Conservation (phyloP, 2,329 filamentous ascomycete genomes). For the Trichoderma endophyticum region DNA sequence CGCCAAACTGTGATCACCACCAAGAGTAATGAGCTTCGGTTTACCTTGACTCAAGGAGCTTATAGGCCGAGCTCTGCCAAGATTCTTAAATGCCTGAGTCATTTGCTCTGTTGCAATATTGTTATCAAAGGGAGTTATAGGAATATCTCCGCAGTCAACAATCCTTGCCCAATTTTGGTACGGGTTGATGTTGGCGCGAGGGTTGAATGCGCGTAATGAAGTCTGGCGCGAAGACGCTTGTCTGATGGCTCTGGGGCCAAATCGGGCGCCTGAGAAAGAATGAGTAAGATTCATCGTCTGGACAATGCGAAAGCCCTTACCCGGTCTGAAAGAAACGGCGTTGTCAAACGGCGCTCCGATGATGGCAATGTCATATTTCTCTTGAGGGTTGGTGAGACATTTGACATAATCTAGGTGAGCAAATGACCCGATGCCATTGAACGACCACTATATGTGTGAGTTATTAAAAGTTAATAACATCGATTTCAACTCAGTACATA, state of each 20-base stretch:
- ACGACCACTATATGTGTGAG: slow-evolving; percentile 39
- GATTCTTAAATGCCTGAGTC: slow-evolving; percentile 73
- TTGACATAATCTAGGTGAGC: slow-evolving; percentile 67
- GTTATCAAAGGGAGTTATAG: slow-evolving; percentile 84
- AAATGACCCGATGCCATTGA: slow-evolving; percentile 72
- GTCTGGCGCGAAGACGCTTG: slow-evolving; percentile 80
- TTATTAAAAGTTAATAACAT: background rate
- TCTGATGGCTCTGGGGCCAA: slow-evolving; percentile 84
- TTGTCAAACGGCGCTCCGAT: slow-evolving; percentile 74
- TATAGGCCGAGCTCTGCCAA: slow-evolving; percentile 44
- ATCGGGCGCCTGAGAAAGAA: slow-evolving; percentile 60
- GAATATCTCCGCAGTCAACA: slow-evolving; percentile 88
- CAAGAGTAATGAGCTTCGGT: slow-evolving; percentile 64
- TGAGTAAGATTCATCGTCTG: background rate
- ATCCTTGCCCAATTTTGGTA: slow-evolving; percentile 79
- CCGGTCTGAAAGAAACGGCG: slow-evolving; percentile 66
- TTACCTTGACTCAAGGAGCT: slow-evolving; percentile 26
- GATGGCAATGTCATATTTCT: slow-evolving; percentile 69
- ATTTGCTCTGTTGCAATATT: slow-evolving; percentile 77
- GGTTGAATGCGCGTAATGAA: slow-evolving; percentile 73
- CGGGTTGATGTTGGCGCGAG: slow-evolving; percentile 77
- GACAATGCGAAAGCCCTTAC: slow-evolving; percentile 40
- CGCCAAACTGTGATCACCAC: slow-evolving; percentile 70
- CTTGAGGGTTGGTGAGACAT: slow-evolving; percentile 62
- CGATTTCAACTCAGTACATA: slow-evolving; percentile 30